Evolutionary conservation across 2,329 filamentous ascomycete genomes (phyloP), one percentile per base, ranked within the genome.

Genomic region (Hirsutella rhossiliensis): DNA sequence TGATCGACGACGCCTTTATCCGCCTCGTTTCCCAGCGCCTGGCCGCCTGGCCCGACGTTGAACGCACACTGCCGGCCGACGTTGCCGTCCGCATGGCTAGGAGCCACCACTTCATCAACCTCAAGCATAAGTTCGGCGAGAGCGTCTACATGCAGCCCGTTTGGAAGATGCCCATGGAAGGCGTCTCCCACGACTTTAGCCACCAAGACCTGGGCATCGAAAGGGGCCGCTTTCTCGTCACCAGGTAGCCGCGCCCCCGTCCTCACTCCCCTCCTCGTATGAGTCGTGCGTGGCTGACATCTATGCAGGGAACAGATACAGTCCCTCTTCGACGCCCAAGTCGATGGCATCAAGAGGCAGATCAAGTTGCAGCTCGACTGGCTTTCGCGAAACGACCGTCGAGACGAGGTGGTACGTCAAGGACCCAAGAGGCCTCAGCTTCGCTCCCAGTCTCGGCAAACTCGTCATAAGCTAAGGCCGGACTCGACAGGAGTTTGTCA

Each of bases 1-100:
- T 71, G n/a, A 70, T 73, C 41, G 68, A 71, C 45, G 57, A 58
- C 15, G 58, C 62, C 0, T 71, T 71, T 46, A 48, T 63, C 9
- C 56, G 55, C 3, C 53, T 70, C 15, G 62, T 71, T 3, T 55
- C 59, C 8, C 53, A 56, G 38, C 57, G 67, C 12, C 49, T 71
- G 4, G 54, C 54, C 11, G 53, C 52, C 13, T 63, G 53, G 38
- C 62, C 66, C 0, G 62, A 68, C 4, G 51, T 65, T 2, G 50
- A 53, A 6, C 43, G 52, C 7, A 50, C 53, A 11, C 56, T 71
- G 2, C 65, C 66, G 0, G 52, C 52, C 0, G 58, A 68, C 47
- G 60, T 60, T 41, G 59, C 64, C 2, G 46, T 58, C 8, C 55
- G 59, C 1, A 57, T 71, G 52, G 58, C 61, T 9, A 59, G 58